Conservation (phyloP, 768 basidiomycete genomes). For the Candolleomyces eurysporus region DNA sequence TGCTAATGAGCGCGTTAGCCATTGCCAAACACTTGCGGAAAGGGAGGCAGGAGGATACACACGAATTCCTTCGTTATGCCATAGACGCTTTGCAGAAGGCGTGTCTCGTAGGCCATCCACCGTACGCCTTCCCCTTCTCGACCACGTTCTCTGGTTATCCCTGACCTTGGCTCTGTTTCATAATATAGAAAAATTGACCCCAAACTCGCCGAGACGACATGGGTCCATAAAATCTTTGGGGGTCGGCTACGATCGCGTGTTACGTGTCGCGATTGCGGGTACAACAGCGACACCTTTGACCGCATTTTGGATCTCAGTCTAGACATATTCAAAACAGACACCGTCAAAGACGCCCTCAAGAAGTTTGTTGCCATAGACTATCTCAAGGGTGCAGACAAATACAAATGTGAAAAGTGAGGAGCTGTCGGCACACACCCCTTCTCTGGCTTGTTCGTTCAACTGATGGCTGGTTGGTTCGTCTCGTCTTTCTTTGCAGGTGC, state of each 20-base stretch:
- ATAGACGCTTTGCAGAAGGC: slow-evolving; percentile 90
- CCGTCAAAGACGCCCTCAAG: slow-evolving; percentile 68
- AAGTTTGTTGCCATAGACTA: slow-evolving; percentile 82
- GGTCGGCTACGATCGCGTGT: slow-evolving; percentile 91
- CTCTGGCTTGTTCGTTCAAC: neutral
- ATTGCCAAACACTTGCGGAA: slow-evolving; percentile 89
- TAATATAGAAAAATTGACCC: slow-evolving; percentile 61
- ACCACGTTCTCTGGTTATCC: too few relatives aligned
- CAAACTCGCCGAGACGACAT: slow-evolving; percentile 79
- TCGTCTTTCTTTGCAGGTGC: slow-evolving; percentile 55
- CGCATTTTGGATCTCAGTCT: slow-evolving; percentile 90
- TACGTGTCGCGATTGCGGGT: slow-evolving; percentile 72
- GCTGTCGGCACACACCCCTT: too few relatives aligned
- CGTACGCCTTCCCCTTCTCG: slow-evolving; percentile 44
- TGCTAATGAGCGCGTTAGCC: slow-evolving; percentile 39
- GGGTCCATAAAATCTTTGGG: slow-evolving; percentile 94
- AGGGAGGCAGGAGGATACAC: slow-evolving; percentile 96
- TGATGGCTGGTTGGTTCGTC: neutral
- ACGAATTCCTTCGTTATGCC: slow-evolving; percentile 94
- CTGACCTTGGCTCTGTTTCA: slow-evolving; percentile 2
- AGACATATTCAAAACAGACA: slow-evolving; percentile 69
- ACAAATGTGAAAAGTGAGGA: slow-evolving; percentile 96
- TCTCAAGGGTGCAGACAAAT: slow-evolving; percentile 90
- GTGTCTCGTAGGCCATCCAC: slow-evolving; percentile 67
- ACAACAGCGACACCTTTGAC: slow-evolving; percentile 97